A percentile compares a stretch with the other conserved stretches of the same genome.
phyloP scores from a whole-genome alignment of 306 rosid species.

The Mimosa pudica region DNA sequence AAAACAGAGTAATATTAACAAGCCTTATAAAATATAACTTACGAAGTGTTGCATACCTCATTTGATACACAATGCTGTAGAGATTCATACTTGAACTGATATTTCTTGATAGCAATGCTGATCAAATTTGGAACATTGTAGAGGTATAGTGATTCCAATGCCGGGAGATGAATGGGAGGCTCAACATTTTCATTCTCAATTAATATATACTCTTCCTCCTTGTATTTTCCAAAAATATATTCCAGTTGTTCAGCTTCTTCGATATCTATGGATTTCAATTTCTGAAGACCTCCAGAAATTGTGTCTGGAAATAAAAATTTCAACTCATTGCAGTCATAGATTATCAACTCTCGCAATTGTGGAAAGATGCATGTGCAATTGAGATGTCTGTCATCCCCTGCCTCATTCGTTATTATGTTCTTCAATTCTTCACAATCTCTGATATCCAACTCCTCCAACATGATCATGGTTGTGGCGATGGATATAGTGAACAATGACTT shows the following conservation, averaged over 20 bases:
- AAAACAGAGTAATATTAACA: not conserved
- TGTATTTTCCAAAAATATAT: too few relatives aligned
- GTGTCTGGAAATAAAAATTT: not conserved
- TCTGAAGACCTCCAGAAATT: not conserved
- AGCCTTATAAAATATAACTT: not conserved
- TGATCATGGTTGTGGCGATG: not conserved
- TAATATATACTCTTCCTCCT: too few relatives aligned
- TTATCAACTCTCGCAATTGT: fast-evolving
- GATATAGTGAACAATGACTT: not conserved
- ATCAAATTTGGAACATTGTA: not conserved
- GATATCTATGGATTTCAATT: not conserved
- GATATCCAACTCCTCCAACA: not conserved
- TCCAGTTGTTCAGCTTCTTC: fast-evolving
- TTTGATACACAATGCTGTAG: not conserved
- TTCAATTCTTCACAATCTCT: not conserved
- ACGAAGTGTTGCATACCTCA: not conserved
- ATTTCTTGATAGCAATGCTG: not conserved
- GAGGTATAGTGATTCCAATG: not conserved
- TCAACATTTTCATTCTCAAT: too few relatives aligned
- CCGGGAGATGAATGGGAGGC: too few relatives aligned
- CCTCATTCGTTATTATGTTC: not conserved
- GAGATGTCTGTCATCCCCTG: not conserved
- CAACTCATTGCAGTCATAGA: fast-evolving
- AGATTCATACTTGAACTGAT: not conserved
- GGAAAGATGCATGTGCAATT: not conserved